phyloP scores from a whole-genome alignment of 306 rosid genomes.

The Ammopiptanthus mongolicus region DNA sequence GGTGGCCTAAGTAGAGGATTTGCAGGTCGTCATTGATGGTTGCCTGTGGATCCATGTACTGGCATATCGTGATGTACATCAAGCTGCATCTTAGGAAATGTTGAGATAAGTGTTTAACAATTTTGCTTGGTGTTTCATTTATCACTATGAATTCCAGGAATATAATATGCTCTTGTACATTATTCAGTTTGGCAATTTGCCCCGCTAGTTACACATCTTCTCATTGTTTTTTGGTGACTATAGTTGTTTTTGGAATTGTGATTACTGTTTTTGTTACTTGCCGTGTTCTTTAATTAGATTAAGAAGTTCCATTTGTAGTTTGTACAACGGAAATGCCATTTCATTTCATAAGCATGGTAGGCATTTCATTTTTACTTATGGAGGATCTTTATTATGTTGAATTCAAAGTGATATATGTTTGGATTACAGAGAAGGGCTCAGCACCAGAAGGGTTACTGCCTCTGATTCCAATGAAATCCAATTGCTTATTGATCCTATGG shows the following conservation, averaged over 20 bases:
- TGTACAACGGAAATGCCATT: background rate
- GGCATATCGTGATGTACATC: constrained; percentile 5
- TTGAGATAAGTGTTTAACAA: background rate
- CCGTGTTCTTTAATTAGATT: background rate
- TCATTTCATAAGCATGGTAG: too few species aligned
- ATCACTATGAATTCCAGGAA: background rate
- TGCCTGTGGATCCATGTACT: background rate
- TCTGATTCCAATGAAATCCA: constrained; percentile 88
- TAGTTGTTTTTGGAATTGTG: background rate
- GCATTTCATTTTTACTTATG: background rate
- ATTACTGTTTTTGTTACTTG: background rate
- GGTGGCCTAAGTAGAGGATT: constrained; percentile 29
- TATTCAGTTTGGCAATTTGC: background rate
- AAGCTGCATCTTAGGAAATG: background rate
- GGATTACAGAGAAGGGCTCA: constrained; percentile 68
- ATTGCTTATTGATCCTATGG: constrained; percentile 78
- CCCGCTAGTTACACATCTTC: background rate
- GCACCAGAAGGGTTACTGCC: constrained; percentile 58
- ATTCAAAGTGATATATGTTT: background rate
- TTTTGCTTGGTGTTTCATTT: background rate
- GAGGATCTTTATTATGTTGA: background rate
- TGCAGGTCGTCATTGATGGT: background rate
- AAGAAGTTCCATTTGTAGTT: background rate
- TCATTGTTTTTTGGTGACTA: background rate
- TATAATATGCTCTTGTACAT: background rate